phyloP scores from a whole-genome alignment of 225 moss, liverwort and hornwort species.

The Polytrichum commune region DNA sequence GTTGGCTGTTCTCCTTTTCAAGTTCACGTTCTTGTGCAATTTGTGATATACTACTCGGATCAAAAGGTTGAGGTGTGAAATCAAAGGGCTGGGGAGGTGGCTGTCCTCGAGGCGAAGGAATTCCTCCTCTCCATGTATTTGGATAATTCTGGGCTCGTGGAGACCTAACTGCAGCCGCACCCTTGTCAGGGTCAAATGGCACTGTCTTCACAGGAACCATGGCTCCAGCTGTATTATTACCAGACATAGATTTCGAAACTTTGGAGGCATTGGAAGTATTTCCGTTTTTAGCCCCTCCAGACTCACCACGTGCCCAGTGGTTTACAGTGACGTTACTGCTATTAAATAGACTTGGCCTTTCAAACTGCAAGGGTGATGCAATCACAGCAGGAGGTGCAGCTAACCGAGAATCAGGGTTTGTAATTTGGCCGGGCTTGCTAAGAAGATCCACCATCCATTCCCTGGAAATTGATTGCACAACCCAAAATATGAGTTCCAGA shows the following conservation, averaged over 20 bases:
- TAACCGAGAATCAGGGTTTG: conserved; percentile 71
- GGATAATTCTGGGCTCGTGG: conserved; percentile 36
- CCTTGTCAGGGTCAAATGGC: conserved; percentile 19
- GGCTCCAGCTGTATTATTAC: conserved; percentile 8
- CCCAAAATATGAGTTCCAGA: background rate
- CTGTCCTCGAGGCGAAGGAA: conserved; percentile 48
- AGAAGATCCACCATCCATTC: conserved; percentile 99
- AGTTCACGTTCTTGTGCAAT: conserved; percentile 51
- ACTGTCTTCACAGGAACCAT: conserved; percentile 13
- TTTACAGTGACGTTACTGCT: conserved; percentile 65
- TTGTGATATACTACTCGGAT: conserved; percentile 42
- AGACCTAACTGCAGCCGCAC: conserved; percentile 9
- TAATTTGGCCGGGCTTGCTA: conserved; percentile 65
- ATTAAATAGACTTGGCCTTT: conserved; percentile 72
- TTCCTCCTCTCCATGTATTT: conserved; percentile 41
- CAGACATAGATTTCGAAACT: background rate
- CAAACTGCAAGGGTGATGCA: conserved; percentile 87
- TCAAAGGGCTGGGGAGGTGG: conserved; percentile 48
- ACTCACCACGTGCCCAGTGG: conserved; percentile 71
- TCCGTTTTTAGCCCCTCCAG: conserved; percentile 32
- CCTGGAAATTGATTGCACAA: conserved; percentile 31
- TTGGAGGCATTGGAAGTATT: conserved; percentile 12
- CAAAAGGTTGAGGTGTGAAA: conserved; percentile 51
- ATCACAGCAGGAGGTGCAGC: conserved; percentile 74
- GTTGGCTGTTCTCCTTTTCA: conserved; percentile 33